Evolutionary conservation across 306 rosid species (phyloP).

Genomic region (Alnus rubra): DNA sequence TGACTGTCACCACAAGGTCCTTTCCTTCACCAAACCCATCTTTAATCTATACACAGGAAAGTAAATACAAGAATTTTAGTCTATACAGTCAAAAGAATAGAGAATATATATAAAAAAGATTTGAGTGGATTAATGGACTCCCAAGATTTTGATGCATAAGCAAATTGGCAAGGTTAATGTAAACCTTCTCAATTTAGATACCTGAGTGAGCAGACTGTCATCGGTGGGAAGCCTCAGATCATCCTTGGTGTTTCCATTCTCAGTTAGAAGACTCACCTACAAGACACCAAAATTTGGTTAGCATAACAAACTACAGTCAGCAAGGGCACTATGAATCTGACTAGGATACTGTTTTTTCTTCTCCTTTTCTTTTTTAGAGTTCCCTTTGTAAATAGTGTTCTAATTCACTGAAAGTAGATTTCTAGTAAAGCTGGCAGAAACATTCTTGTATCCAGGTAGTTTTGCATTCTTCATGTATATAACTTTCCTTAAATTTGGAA

Average conservation of each 20-base stretch:
- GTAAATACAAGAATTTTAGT: conserved; percentile 2
- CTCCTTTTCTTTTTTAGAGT: not conserved
- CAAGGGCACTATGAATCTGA: not conserved
- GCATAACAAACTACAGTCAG: conserved; percentile 3
- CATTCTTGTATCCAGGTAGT: not conserved
- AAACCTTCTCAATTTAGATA: conserved; percentile 15
- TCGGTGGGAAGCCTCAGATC: conserved; percentile 81
- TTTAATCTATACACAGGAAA: conserved; percentile 49
- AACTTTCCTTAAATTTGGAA: not conserved
- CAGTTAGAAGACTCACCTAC: conserved; percentile 73
- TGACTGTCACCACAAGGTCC: conserved; percentile 72
- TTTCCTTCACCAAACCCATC: conserved; percentile 74
- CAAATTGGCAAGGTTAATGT: not conserved
- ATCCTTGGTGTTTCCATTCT: conserved; percentile 76
- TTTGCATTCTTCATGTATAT: not conserved
- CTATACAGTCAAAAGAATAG: not conserved
- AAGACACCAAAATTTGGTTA: conserved; percentile 19
- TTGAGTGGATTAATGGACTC: not conserved
- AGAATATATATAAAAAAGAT: not conserved
- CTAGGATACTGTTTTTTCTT: not conserved
- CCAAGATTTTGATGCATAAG: not conserved
- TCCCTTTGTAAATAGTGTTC: not conserved
- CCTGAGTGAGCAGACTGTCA: conserved; percentile 62
- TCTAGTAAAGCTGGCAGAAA: not conserved
- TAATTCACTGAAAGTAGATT: no score